Percentiles rank a stretch among this genome's conserved stretches.
phyloP scores from a whole-genome alignment of 805 yeast genomes.

The Wickerhamiella musiphila region DNA sequence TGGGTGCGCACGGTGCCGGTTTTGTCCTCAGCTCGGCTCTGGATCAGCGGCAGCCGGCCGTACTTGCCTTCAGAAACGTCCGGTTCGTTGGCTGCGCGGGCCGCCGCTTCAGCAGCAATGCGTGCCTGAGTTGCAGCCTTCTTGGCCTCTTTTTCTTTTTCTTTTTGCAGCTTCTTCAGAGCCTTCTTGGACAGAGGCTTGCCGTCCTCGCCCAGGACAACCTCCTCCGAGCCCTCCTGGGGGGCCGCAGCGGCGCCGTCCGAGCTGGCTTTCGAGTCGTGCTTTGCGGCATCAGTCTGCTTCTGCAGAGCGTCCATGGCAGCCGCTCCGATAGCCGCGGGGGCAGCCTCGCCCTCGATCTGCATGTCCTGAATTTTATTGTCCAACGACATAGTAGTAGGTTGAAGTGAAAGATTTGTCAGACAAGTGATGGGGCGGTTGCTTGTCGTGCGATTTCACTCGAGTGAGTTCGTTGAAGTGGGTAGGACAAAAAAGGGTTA shows the following conservation, averaged over 20 bases:
- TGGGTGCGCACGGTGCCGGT: conserved; percentile 44
- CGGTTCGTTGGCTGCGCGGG: conserved; percentile 52
- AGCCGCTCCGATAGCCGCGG: conserved; percentile 1
- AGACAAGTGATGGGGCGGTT: no score
- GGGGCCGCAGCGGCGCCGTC: conserved; percentile 1
- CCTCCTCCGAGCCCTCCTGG: conserved; percentile 9
- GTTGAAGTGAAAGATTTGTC: no score
- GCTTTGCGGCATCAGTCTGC: not conserved
- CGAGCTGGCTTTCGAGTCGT: not conserved
- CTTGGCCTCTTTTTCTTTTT: conserved; percentile 78
- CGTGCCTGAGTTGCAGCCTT: conserved; percentile 86
- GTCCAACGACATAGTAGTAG: no score
- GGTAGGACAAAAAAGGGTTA: no score
- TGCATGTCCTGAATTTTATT: conserved; percentile 14
- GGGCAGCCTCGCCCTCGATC: conserved; percentile 3
- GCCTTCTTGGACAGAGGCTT: conserved; percentile 87
- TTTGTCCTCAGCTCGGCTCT: conserved; percentile 38
- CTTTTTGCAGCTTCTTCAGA: conserved; percentile 83
- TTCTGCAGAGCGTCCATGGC: conserved; percentile 3
- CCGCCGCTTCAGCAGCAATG: conserved; percentile 72
- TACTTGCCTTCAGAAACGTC: conserved; percentile 80
- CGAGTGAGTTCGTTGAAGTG: no score
- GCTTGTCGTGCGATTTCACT: no score
- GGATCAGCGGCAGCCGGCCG: conserved; percentile 78
- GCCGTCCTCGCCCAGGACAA: conserved; percentile 50